These are phyloP conservation scores for Mallotus japonicus DNA, from an alignment of 441 rosid species.

Conservation along the genomic window DNA sequence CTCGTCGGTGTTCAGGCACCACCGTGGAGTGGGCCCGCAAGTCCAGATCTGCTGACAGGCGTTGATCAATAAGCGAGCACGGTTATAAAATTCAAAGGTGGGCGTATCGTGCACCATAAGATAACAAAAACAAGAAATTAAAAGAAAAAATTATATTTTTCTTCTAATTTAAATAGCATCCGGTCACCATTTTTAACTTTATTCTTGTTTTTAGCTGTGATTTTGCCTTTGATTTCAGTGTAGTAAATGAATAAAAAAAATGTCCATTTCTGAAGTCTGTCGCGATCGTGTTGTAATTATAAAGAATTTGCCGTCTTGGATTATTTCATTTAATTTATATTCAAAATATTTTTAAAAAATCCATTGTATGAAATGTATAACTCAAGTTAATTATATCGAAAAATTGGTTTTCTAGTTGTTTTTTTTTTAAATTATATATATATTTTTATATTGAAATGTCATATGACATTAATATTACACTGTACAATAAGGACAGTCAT, in stretches of 20 bases:
- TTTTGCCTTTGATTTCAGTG: conserved; percentile 41
- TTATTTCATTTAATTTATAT: neutral
- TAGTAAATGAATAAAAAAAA: conserved; percentile 36
- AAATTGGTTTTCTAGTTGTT: no score
- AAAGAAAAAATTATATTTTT: conserved; percentile 11
- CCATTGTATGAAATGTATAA: no score
- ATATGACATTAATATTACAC: no score
- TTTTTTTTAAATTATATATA: no score
- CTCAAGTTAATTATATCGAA: no score
- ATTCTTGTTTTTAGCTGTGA: conserved; percentile 16
- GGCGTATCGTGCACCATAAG: conserved; percentile 31
- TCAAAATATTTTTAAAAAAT: neutral
- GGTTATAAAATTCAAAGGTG: conserved; percentile 30
- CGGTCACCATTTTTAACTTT: neutral
- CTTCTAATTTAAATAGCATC: neutral
- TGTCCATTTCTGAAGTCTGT: conserved; percentile 29
- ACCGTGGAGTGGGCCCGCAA: conserved; percentile 57
- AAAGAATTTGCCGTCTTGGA: conserved; percentile 29
- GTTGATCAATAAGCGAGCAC: conserved; percentile 1
- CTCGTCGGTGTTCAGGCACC: conserved; percentile 67
- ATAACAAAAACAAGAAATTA: conserved; percentile 10
- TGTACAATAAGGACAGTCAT: no score
- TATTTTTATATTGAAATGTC: no score
- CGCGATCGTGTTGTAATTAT: conserved; percentile 30
- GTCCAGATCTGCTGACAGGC: conserved; percentile 82